Base-by-base conservation (phyloP, 2,329 filamentous ascomycete genomes). In the Penicillium sp. region DNA sequence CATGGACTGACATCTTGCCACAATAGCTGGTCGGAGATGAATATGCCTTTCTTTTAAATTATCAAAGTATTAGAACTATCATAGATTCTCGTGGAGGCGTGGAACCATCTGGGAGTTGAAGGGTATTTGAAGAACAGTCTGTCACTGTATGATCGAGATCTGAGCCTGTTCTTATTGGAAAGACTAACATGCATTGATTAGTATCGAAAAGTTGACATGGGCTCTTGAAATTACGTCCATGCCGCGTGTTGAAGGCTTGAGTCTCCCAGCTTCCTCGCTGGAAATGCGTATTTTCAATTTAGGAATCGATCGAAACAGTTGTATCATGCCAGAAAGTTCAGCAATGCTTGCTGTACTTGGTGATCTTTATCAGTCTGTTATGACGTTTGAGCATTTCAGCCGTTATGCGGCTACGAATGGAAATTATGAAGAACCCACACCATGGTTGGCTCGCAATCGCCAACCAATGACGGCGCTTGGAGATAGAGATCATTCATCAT, bases 81-180 rank as follows among this genome's bases (percentile, higher is more conserved):
- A 19, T 63, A 14, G 24, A 35, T 16, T 21, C 45, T 22, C 48
- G 59, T 8, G 62, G 61, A 7, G 58, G 62, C 3, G 7, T 58
- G n/a, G 48, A 57, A 19, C 35, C 35, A 55, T 22, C 27, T 61
- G 9, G 55, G 55, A n/a, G 55, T 63, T 39, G 55, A 56, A 16
- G 59, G 56, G 3, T 49, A 59, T 45, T 35, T 64, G 22, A 60
- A 58, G 47, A 57, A 48, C 31, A 56, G 56, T 26, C 10, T 64
- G 3, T 22, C 45, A 14, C 33, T 57, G 55, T 57, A 53, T 2
- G 48, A 41, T n/a, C 3, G 16, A 1, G 3, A 3, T 9, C n/a
- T 31, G 10, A 11, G 3, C 4, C 22, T n/a, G 6, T 46, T 10
- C 3, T n/a, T 16, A n/a, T 46, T 26, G 2, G 0, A 9, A 46